phyloP scores from a whole-genome alignment of 2,329 filamentous ascomycete genomes.

The Xylaria sp. region DNA sequence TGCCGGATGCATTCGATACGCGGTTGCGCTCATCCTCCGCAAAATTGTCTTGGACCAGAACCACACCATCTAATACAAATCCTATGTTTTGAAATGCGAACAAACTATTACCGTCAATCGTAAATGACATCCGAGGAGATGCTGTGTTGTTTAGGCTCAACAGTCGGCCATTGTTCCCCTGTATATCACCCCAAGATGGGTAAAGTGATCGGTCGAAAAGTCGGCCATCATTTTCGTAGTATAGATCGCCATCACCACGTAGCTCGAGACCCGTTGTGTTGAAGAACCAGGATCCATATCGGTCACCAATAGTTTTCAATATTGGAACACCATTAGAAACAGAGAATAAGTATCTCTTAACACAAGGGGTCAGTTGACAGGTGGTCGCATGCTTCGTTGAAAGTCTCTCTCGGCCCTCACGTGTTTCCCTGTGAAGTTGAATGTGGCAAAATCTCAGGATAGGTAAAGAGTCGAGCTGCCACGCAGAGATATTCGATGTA shows the following conservation, averaged over 20 bases:
- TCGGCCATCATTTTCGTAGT: too few species aligned
- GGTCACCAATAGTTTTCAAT: background rate
- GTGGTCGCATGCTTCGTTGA: background rate
- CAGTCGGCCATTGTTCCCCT: background rate
- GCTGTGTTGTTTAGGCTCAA: background rate
- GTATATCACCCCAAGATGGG: background rate
- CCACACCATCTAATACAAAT: background rate
- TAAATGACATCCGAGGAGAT: too few species aligned
- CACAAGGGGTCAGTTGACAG: constrained; percentile 12
- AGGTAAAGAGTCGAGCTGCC: background rate
- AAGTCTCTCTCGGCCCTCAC: background rate
- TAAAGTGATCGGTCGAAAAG: too few species aligned
- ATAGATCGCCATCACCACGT: too few species aligned
- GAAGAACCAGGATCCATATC: constrained; percentile 13
- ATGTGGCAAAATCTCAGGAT: constrained; percentile 3
- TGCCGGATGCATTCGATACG: background rate
- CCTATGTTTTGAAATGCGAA: too few species aligned
- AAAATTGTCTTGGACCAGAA: background rate
- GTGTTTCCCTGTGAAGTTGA: background rate
- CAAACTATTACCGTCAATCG: too few species aligned
- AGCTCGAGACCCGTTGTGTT: background rate
- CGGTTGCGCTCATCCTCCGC: background rate
- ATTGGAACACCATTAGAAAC: background rate
- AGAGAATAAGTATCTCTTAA: constrained; percentile 14
- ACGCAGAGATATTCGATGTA: background rate